Evolutionary conservation across 345 rosid species (phyloP).

Genomic region (Dipteronia dyeriana): DNA sequence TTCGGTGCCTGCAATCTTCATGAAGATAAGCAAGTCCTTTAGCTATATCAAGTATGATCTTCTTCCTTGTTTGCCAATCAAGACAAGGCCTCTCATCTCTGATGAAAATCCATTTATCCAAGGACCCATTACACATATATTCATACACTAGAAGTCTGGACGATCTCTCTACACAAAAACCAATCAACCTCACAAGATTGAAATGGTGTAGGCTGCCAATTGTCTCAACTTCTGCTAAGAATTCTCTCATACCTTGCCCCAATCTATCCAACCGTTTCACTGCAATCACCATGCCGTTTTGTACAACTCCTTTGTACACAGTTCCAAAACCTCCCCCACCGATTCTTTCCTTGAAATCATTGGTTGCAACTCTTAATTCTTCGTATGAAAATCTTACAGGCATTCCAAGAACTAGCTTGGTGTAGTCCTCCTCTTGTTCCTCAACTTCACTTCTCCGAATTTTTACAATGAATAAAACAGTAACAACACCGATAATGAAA

Average conservation of each 20-base stretch:
- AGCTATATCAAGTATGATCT: conserved; percentile 34
- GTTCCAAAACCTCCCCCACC: conserved; percentile 28
- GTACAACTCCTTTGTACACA: conserved; percentile 22
- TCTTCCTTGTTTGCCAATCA: conserved; percentile 32
- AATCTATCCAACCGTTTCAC: conserved; percentile 18
- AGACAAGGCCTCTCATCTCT: conserved; percentile 10
- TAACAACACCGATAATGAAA: not conserved
- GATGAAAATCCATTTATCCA: conserved; percentile 34
- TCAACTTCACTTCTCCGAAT: not conserved
- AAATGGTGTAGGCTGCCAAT: conserved; percentile 37
- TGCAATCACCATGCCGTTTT: conserved; percentile 21
- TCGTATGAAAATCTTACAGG: conserved; percentile 21
- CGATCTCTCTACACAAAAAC: conserved; percentile 34
- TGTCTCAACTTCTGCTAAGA: conserved; percentile 40
- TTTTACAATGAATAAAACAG: not conserved
- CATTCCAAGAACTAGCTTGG: conserved; percentile 25
- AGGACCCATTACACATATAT: conserved; percentile 29
- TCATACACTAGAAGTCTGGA: conserved; percentile 33
- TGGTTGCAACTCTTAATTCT: conserved; percentile 15
- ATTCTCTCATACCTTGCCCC: conserved; percentile 23
- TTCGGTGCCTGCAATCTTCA: conserved; percentile 31
- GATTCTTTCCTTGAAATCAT: conserved; percentile 16
- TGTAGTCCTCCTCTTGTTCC: conserved; percentile 16
- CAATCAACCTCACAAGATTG: conserved; percentile 33
- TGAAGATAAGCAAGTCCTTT: conserved; percentile 38